Conservation (phyloP, 352 stramenopile genomes). For the Globisporangium mamillatum region DNA sequence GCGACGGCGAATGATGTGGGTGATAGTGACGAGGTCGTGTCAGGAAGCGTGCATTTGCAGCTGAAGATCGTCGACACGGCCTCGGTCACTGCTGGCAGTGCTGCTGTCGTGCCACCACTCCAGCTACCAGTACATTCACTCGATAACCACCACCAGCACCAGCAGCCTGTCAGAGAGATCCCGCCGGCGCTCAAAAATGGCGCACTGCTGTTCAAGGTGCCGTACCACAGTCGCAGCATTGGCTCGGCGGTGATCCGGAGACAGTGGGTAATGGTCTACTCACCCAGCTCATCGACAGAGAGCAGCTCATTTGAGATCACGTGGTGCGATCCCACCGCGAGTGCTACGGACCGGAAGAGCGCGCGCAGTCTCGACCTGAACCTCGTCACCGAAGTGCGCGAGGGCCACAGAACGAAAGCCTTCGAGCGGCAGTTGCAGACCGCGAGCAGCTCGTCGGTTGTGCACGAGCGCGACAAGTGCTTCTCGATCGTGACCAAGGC, state of each 20-base stretch:
- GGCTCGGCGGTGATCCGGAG: slow-evolving; percentile 32
- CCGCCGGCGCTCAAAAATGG: slow-evolving; percentile 50
- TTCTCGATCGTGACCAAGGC: slow-evolving; percentile 67
- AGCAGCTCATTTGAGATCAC: slow-evolving; percentile 40
- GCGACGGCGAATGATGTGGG: slow-evolving; percentile 7
- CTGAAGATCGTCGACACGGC: slow-evolving; percentile 55
- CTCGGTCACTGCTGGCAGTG: slow-evolving; percentile 1
- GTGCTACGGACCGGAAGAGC: slow-evolving; percentile 31
- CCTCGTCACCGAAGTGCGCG: slow-evolving; percentile 52
- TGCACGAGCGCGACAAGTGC: slow-evolving; percentile 48
- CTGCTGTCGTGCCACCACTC: slow-evolving; percentile 22
- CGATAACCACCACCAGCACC: not conserved
- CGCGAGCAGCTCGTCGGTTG: slow-evolving; percentile 31
- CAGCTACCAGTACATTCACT: slow-evolving; percentile 20
- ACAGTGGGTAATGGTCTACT: slow-evolving; percentile 63
- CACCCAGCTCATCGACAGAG: slow-evolving; percentile 7
- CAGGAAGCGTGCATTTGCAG: slow-evolving; percentile 64
- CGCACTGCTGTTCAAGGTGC: slow-evolving; percentile 74
- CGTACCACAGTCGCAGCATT: slow-evolving; percentile 59
- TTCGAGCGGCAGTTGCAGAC: slow-evolving; percentile 52
- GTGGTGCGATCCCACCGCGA: slow-evolving; percentile 65
- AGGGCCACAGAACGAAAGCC: slow-evolving; percentile 54
- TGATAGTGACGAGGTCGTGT: slow-evolving; percentile 8
- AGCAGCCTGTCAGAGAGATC: slow-evolving; percentile 18
- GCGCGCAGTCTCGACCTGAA: slow-evolving; percentile 36